Base-by-base conservation (phyloP, 192 early-diverging fungal genomes). In the Glomus cerebriforme region DNA sequence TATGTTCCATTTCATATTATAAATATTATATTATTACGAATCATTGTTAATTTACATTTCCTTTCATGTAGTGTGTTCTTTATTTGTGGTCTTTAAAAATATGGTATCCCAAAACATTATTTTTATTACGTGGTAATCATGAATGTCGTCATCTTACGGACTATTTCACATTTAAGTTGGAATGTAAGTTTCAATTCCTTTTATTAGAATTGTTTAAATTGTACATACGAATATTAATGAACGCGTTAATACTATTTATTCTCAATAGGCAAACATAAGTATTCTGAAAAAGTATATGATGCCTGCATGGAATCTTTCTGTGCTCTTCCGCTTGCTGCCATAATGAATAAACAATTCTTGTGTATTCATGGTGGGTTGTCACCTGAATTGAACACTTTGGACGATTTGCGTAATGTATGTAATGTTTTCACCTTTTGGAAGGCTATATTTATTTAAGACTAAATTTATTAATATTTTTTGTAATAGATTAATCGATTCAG, bases 161-260 rank as follows among this genome's bases (percentile, higher is more conserved):
- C 79, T 97, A 97, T 82, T 99, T 97, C 82, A 97, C 96, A 2
- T 99, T 99, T 86, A 96, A 97, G 87, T 86, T 94, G n/a, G 97
- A 99, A 88, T 97, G 97, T 95, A 88, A 86, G 88, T 65, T 43
- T 54, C 39, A 43, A 26, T 59, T 47, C 19, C 32, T 31, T 29
- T 27, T 63, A 29, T 73, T 32, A 37, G 47, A 59, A 34, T 37
- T 49, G 22, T 2, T 32, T 3, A 19, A 17, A 19, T 8, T 34
- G 27, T 2, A 15, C 22, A 10, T 69, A 39, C n/a, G 37, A 69
- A 3, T 26, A 27, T 47, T 13, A 71, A 26, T 17, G n/a, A 47
- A 29, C 26, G 26, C 6, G 59, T 69, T n/a, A 7, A 35, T 47
- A 43, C 27, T 49, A 45, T 31, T 13, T 59, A 22, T 60, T 43